phyloP scores from a whole-genome alignment of 2,329 filamentous ascomycete genomes.

The Daldinia sp. region DNA sequence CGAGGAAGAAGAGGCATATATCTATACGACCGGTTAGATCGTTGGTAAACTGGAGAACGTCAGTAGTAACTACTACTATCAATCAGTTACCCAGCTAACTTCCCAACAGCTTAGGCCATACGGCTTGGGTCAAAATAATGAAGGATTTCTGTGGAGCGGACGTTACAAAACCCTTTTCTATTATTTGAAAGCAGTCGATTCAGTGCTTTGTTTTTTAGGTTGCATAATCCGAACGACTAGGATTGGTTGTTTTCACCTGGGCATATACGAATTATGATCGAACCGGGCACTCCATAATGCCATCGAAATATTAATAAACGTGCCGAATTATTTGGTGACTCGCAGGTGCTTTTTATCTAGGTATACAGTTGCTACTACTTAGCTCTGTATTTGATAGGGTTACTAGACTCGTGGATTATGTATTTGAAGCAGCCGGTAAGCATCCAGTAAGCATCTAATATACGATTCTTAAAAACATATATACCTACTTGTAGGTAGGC shows the following conservation, averaged over 20 bases:
- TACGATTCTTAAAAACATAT: no score
- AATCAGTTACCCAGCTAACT: background rate
- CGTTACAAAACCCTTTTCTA: background rate
- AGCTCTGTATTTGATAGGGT: no score
- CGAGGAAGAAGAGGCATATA: background rate
- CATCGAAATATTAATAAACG: background rate
- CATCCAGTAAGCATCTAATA: no score
- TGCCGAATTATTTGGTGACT: background rate
- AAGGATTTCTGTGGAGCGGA: background rate
- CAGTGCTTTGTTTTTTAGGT: background rate
- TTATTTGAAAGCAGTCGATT: background rate
- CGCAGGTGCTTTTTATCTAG: background rate
- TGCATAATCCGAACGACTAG: background rate
- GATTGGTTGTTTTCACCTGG: background rate
- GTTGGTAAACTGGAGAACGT: background rate
- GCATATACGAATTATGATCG: background rate
- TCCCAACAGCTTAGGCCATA: background rate
- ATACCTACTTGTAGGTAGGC: no score
- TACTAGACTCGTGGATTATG: no score
- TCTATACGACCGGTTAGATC: background rate
- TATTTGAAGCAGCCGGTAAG: no score
- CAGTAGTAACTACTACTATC: conserved; percentile 5
- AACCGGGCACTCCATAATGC: background rate
- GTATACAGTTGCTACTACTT: background rate
- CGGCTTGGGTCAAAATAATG: background rate